Base-by-base conservation (phyloP, 208 protist species). In the Acanthamoeba quina region DNA sequence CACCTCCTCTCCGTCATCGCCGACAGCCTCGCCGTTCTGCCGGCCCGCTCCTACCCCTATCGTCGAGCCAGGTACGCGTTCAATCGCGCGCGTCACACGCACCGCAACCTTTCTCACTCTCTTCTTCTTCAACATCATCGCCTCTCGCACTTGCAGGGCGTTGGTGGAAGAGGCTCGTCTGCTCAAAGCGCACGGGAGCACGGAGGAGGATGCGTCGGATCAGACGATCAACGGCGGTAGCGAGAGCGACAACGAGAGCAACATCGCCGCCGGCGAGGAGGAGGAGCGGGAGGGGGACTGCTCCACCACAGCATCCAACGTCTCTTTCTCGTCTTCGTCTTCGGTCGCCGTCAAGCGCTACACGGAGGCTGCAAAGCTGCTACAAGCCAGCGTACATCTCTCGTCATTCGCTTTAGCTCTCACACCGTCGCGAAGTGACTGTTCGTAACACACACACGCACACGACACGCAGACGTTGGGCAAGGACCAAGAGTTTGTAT, bases 111-210 rank as follows among this genome's bases (percentile, higher is more conserved):
- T 58, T 3, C 54, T 13, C 2, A 58, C 5, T 58, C 54, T 58
- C 15, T 58, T 58, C 54, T 10, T 58, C 54, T 37, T 37, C 37
- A 3, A 0, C 37, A 37, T n/a, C n/a, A n/a, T n/a, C n/a, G 52
- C 5, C 13, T 58, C 19, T 13, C 15, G 15, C 54, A 58, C 19
- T 21, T 26, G 11, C 2, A 86, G 78, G 19, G 78, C 49, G 52
- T 26, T 86, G 24, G 78, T 86, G 78, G 78, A 86, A 21, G 78
- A 86, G 49, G 78, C 78, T 17, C 78, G 78, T 37, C 52, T 86
- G n/a, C 21, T 86, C 24, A 86, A 86, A 49, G 78, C 78, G 78
- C 78, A 86, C 31, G 78, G 47, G 1, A 41, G 52, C 52, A 3
- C 17, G 21, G 78, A 58, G 34, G 74, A 80, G n/a, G 72, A 78